Percentiles rank a stretch among this genome's conserved stretches.
phyloP scores from a whole-genome alignment of 371 early-diverging fungal species.

The Paramicrosporidium saccamoebae region DNA sequence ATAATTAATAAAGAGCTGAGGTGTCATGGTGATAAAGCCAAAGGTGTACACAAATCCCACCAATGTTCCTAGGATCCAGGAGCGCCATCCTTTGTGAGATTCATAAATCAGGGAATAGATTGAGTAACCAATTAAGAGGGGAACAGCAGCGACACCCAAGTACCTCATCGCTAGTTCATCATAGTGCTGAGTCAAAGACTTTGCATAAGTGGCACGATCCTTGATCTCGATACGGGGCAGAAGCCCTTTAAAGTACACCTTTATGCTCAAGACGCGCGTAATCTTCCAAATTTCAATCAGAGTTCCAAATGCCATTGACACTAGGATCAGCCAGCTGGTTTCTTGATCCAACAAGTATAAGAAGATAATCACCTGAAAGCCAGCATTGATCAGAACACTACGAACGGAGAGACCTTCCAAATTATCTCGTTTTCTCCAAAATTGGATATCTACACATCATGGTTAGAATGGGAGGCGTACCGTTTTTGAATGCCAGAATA shows the following conservation, averaged over 20 bases:
- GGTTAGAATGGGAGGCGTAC: no score
- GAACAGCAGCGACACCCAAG: conserved; percentile 35
- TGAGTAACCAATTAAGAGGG: conserved; percentile 39
- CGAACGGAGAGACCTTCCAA: conserved; percentile 54
- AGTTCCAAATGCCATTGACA: conserved; percentile 36
- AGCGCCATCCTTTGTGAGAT: conserved; percentile 70
- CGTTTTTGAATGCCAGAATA: conserved; percentile 77
- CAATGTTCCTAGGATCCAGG: conserved; percentile 41
- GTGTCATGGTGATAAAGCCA: conserved; percentile 71
- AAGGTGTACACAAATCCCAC: conserved; percentile 54
- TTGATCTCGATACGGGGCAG: not conserved
- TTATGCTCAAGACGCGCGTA: conserved; percentile 37
- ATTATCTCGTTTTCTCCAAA: conserved; percentile 49
- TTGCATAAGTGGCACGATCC: conserved; percentile 15
- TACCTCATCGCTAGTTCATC: conserved; percentile 61
- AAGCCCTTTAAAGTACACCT: conserved; percentile 4
- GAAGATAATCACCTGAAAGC: conserved; percentile 51
- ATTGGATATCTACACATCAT: conserved; percentile 37
- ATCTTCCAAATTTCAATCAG: conserved; percentile 70
- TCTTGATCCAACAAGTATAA: conserved; percentile 53
- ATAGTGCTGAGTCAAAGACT: conserved; percentile 41
- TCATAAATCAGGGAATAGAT: conserved; percentile 47
- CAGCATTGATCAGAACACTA: conserved; percentile 37
- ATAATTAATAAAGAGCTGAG: conserved; percentile 72
- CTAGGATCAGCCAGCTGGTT: conserved; percentile 52